Evolutionary conservation across 257 asterid genomes (phyloP), one percentile per base, ranked within the genome.

Genomic region (Cinchona pubescens): DNA sequence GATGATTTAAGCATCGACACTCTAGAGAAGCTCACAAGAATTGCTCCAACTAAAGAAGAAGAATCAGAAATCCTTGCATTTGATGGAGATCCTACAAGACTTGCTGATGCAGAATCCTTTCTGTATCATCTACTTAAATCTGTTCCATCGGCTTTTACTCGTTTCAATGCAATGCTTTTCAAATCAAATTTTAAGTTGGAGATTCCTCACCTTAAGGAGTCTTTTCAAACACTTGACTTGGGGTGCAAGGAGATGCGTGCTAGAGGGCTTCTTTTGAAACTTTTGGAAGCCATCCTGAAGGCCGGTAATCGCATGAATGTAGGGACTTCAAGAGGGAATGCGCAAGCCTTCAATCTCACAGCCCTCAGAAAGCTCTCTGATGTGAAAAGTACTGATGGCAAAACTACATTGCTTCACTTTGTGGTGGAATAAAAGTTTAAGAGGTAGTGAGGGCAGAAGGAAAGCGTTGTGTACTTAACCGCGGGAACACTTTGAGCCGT

Each of bases 361-460:
- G 96, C 98, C 58, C 88, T 95, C 12, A 83, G 86, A 46, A 95
- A 92, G 75, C 83, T 95, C 9, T 88, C 96, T 15, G 96, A 92
- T 73, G 98, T 95, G 66, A 92, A 89, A 67, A 91, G 99, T 79
- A 85, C 90, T 4, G 99, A 95, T 27, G 96, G 97, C 3, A 92
- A 89, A 18, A 95, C 99, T 21, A 88, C 97, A 13, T 81, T 95
- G 73, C 97, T 95, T 43, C 92, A 86, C 30, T 95, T 91, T 61
- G 98, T 95, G 14, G 97, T 95, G 38, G 96, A 92, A n/a, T n/a
- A n/a, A n/a, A n/a, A n/a, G n/a, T n/a, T n/a, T n/a, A n/a, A 61
- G 99, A 95, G 77, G 98, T 91, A 5, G 88, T 95, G 11, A 71
- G 97, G 21, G 95, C 96, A 34, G 99, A 95, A 79, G 99, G 99